These are phyloP conservation scores for Backusella psychrophila DNA, from an alignment of 192 early-diverging fungal genomes.

Conservation along the genomic window DNA sequence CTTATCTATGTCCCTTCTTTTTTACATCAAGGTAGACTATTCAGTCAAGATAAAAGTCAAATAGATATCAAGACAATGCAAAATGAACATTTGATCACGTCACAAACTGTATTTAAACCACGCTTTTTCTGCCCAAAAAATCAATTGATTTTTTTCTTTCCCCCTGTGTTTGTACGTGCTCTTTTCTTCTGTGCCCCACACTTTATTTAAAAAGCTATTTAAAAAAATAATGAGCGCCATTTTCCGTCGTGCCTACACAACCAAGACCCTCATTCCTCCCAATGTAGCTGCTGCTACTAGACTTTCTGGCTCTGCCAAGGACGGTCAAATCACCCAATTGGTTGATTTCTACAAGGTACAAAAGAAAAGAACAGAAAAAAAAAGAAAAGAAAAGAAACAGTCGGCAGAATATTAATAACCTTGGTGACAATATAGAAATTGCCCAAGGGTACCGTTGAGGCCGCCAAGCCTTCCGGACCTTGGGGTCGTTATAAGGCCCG, in stretches of 20 bases:
- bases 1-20: too few relatives aligned
- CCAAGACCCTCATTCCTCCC: conserved; percentile 66
- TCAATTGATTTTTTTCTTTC: background rate
- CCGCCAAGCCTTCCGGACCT: conserved; percentile 53
- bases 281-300: conserved; percentile 68
- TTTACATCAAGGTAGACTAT: too few relatives aligned
- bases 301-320: conserved; percentile 52
- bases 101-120: background rate
- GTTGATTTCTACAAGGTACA: conserved; percentile 66
- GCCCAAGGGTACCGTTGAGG: conserved; percentile 64
- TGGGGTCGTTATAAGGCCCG: conserved; percentile 62
- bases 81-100: background rate
- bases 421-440: conserved; percentile 38
- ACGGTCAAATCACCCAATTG: conserved; percentile 57
- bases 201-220: background rate
- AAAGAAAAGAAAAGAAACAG: too few relatives aligned
- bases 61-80: background rate
- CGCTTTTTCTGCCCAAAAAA: background rate
- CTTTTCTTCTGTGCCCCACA: background rate
- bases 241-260: conserved; percentile 44
- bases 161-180: conserved; percentile 3
- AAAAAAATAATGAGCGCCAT: conserved; percentile 28
- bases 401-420: too few relatives aligned
- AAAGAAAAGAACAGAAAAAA: too few relatives aligned
- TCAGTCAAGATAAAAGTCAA: background rate